Conservation (phyloP, 352 stramenopile genomes). For the Pythium utonaiense region DNA sequence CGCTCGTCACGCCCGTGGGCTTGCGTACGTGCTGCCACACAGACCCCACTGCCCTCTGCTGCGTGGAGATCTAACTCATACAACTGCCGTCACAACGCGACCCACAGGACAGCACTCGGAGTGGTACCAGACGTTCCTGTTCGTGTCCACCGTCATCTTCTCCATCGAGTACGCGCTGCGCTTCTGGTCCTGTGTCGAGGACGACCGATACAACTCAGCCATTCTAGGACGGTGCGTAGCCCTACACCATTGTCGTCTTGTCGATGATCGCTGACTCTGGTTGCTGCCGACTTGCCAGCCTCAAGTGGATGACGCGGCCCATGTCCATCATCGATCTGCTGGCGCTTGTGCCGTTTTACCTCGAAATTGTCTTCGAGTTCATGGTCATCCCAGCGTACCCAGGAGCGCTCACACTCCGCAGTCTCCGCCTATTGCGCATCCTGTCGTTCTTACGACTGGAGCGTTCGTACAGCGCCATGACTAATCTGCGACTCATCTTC, state of each 20-base stretch:
- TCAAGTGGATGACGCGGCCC: slow-evolving; percentile 74
- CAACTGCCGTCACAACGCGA: no score
- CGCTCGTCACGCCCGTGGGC: slow-evolving; percentile 16
- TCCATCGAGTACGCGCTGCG: slow-evolving; percentile 71
- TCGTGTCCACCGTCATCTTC: slow-evolving; percentile 73
- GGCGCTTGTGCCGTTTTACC: slow-evolving; percentile 74
- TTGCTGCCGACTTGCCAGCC: no score
- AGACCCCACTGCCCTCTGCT: no score
- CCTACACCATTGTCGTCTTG: no score
- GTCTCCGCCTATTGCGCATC: slow-evolving; percentile 67
- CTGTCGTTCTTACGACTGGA: slow-evolving; percentile 81
- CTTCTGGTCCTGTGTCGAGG: slow-evolving; percentile 79
- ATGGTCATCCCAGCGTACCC: slow-evolving; percentile 39
- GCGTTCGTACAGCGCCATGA: slow-evolving; percentile 73
- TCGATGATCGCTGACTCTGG: no score
- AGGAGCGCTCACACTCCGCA: slow-evolving; percentile 64
- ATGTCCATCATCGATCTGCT: slow-evolving; percentile 82
- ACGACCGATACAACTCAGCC: slow-evolving; percentile 49
- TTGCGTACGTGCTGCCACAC: not conserved
- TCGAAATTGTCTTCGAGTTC: slow-evolving; percentile 68
- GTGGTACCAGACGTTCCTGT: slow-evolving; percentile 81
- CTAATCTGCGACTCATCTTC: slow-evolving; percentile 75
- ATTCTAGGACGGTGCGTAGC: slow-evolving; percentile 56
- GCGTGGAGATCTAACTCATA: no score
- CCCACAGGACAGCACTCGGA: slow-evolving; percentile 33